Conservation (phyloP, 2,329 filamentous ascomycete species). For the Penicillium crustosum region DNA sequence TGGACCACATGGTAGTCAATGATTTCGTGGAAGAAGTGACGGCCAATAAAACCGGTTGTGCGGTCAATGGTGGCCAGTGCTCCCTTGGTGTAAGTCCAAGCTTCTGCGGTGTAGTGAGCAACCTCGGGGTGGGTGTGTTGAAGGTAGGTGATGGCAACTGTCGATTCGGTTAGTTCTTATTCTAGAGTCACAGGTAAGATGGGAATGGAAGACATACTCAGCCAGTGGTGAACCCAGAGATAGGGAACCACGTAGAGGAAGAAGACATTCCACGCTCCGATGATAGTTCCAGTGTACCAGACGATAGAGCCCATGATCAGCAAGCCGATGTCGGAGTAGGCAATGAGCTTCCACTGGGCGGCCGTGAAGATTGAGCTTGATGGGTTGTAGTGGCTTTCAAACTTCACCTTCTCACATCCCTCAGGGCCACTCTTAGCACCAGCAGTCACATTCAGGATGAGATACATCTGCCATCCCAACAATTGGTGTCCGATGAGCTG, state of each 20-base stretch:
- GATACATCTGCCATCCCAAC: slow-evolving; percentile 64
- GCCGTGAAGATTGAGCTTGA: slow-evolving; percentile 61
- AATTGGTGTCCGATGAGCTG: slow-evolving; percentile 63
- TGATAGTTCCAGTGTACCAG: slow-evolving; percentile 52
- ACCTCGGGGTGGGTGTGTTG: slow-evolving; percentile 65
- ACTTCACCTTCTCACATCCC: slow-evolving; percentile 20
- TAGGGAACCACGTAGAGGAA: slow-evolving; percentile 65
- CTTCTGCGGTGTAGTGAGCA: slow-evolving; percentile 58
- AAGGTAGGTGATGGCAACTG: slow-evolving; percentile 72
- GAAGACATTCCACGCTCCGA: slow-evolving; percentile 59
- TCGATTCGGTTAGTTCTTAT: slow-evolving; percentile 2
- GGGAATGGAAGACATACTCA: slow-evolving; percentile 48
- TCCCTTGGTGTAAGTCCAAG: slow-evolving; percentile 64
- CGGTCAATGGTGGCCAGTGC: slow-evolving; percentile 64
- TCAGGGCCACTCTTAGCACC: slow-evolving; percentile 49
- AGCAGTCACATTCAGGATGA: slow-evolving; percentile 59
- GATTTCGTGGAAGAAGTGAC: slow-evolving; percentile 66
- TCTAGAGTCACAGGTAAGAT: background rate
- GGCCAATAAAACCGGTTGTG: slow-evolving; percentile 63
- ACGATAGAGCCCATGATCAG: slow-evolving; percentile 52
- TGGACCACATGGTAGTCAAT: slow-evolving; percentile 65
- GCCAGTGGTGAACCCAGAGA: slow-evolving; percentile 70
- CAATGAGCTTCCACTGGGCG: slow-evolving; percentile 57
- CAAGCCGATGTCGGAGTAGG: slow-evolving; percentile 62
- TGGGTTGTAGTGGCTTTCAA: slow-evolving; percentile 59